phyloP scores from a whole-genome alignment of 2,329 filamentous ascomycete genomes.

The Xylaria sp. region DNA sequence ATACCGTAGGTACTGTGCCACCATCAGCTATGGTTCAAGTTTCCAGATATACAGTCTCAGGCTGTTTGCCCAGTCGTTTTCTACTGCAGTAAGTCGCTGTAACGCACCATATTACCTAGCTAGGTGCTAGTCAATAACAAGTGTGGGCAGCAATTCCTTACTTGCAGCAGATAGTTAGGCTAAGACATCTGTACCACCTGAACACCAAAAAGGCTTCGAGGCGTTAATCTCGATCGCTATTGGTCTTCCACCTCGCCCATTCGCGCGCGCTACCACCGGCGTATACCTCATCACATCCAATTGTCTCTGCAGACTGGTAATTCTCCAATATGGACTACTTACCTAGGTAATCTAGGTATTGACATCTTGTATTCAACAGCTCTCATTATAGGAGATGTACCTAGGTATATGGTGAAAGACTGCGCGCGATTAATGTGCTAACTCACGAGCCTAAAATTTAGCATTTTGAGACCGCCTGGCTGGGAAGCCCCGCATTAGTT shows the following conservation, averaged over 20 bases:
- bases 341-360: background rate
- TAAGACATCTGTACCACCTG: slow-evolving; percentile 13
- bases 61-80: too few species aligned
- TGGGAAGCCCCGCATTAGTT: slow-evolving; percentile 18
- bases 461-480: background rate
- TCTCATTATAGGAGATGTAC: background rate
- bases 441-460: background rate
- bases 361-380: background rate
- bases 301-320: background rate
- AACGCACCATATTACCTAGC: background rate
- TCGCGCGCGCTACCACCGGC: slow-evolving; percentile 37
- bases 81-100: background rate
- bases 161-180: background rate
- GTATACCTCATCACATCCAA: slow-evolving; percentile 12
- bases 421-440: background rate
- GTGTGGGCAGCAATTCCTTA: slow-evolving; percentile 13
- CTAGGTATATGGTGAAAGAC: background rate
- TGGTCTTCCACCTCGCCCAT: slow-evolving; percentile 19
- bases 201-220: slow-evolving; percentile 5
- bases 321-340: background rate
- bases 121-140: background rate
- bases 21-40: background rate
- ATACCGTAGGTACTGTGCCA: background rate
- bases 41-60: too few species aligned
- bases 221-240: slow-evolving; percentile 24